These are phyloP conservation scores for Trichophaea hybrida DNA, from an alignment of 2,329 filamentous ascomycete species.

Conservation along the genomic window DNA sequence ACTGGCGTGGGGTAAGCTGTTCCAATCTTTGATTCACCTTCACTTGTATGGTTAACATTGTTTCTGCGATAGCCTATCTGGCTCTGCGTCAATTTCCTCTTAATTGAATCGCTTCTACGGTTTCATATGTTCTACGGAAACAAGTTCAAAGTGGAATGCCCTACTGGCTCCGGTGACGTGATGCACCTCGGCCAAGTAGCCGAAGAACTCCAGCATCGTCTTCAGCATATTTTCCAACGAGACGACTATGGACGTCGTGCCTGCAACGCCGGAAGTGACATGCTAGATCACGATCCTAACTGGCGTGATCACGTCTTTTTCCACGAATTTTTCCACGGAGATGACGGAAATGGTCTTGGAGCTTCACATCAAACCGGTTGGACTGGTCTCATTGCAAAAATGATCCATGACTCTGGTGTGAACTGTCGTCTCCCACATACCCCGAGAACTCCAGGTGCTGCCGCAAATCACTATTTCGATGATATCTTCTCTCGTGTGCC, in stretches of 20 bases:
- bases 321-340: slow-evolving; percentile 94
- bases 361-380: slow-evolving; percentile 92
- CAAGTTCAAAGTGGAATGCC: slow-evolving; percentile 78
- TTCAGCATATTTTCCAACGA: slow-evolving; percentile 80
- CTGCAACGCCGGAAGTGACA: slow-evolving; percentile 71
- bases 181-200: slow-evolving; percentile 94
- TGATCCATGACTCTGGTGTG: slow-evolving; percentile 92
- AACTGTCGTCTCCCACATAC: slow-evolving; percentile 87
- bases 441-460: slow-evolving; percentile 68
- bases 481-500: slow-evolving; percentile 52
- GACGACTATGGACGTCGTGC: slow-evolving; percentile 75
- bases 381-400: slow-evolving; percentile 87
- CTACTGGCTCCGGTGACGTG: slow-evolving; percentile 78
- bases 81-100: slow-evolving; percentile 88
- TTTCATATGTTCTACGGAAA: slow-evolving; percentile 96
- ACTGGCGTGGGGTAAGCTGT: slow-evolving; percentile 58
- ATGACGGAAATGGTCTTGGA: slow-evolving; percentile 74
- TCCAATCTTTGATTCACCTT: slow-evolving; percentile 17
- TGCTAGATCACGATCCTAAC: slow-evolving; percentile 77
- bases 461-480: slow-evolving; percentile 89
- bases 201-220: slow-evolving; percentile 84
- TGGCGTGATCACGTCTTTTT: slow-evolving; percentile 95
- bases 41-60: neutral
- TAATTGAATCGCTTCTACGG: slow-evolving; percentile 84
- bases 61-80: slow-evolving; percentile 52